A percentile compares a stretch with the other conserved stretches of the same genome.
Evolutionary conservation across 2,329 filamentous ascomycete genomes (phyloP).

Genomic region (Aspergillus carbonarius): DNA sequence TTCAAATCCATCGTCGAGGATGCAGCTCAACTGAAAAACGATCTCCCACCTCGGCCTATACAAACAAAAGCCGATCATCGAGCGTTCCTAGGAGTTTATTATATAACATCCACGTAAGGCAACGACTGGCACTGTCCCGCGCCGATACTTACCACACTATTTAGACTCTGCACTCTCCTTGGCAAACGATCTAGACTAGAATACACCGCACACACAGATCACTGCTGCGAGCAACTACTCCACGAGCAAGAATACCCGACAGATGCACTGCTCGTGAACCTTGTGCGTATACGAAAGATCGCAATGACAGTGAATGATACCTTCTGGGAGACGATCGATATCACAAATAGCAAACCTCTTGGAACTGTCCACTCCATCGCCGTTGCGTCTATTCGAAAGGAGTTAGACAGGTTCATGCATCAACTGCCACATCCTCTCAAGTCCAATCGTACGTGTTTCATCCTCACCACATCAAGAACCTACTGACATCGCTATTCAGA

Average conservation of each 20-base stretch:
- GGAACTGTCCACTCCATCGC: not conserved
- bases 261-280: not conserved
- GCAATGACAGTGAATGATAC: not conserved
- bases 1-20: not conserved
- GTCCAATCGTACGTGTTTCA: not conserved
- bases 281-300: not conserved
- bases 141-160: no score
- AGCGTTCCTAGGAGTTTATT: not conserved
- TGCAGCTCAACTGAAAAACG: not conserved
- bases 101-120: not conserved
- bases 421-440: not conserved
- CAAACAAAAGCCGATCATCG: not conserved
- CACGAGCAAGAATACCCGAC: not conserved
- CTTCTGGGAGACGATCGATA: not conserved
- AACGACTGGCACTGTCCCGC: not conserved
- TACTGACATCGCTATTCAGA: not conserved
- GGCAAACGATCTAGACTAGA: not conserved
- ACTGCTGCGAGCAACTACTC: not conserved
- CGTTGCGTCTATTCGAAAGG: not conserved
- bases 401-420: not conserved
- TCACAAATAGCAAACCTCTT: not conserved
- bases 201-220: not conserved
- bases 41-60: not conserved
- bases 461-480: not conserved
- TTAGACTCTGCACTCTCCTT: not conserved